Conservation (phyloP, 345 rosid species). For the Bruguiera gymnorhiza region DNA sequence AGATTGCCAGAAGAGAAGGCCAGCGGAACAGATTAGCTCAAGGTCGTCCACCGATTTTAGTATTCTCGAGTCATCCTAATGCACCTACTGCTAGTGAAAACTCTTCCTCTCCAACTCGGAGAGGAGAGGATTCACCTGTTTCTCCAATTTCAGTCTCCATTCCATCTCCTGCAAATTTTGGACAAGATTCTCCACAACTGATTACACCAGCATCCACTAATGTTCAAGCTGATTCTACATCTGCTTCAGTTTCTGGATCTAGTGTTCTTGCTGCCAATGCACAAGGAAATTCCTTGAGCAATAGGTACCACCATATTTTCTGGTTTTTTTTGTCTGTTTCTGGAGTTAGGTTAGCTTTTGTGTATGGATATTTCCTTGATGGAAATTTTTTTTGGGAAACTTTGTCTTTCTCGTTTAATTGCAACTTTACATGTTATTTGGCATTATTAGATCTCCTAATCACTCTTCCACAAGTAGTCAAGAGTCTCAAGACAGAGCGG, state of each 20-base stretch:
- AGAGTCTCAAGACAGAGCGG: slow-evolving; percentile 49
- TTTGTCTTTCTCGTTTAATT: neutral
- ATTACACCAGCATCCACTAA: slow-evolving; percentile 26
- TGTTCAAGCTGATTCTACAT: slow-evolving; percentile 34
- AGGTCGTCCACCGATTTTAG: slow-evolving; percentile 72
- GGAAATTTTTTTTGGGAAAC: slow-evolving; percentile 4
- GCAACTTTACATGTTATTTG: slow-evolving; percentile 4
- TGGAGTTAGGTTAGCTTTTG: slow-evolving; percentile 1
- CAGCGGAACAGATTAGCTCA: slow-evolving; percentile 70
- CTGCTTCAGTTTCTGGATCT: slow-evolving; percentile 55
- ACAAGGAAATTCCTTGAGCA: slow-evolving; percentile 30
- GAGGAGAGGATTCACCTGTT: slow-evolving; percentile 52
- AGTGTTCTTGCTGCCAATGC: slow-evolving; percentile 31
- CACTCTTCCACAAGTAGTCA: slow-evolving; percentile 58
- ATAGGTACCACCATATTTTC: slow-evolving; percentile 39
- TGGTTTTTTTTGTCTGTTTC: neutral
- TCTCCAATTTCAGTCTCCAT: slow-evolving; percentile 33
- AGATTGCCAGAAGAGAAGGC: slow-evolving; percentile 75
- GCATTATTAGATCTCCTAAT: slow-evolving; percentile 44
- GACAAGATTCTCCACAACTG: slow-evolving; percentile 43
- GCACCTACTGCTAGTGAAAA: slow-evolving; percentile 41
- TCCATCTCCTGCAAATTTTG: slow-evolving; percentile 35
- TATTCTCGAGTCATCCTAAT: slow-evolving; percentile 59
- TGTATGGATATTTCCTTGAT: neutral
- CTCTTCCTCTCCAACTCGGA: slow-evolving; percentile 54